Evolutionary conservation across 805 yeast species (phyloP).

Genomic region (Ogataea pilisensis): DNA sequence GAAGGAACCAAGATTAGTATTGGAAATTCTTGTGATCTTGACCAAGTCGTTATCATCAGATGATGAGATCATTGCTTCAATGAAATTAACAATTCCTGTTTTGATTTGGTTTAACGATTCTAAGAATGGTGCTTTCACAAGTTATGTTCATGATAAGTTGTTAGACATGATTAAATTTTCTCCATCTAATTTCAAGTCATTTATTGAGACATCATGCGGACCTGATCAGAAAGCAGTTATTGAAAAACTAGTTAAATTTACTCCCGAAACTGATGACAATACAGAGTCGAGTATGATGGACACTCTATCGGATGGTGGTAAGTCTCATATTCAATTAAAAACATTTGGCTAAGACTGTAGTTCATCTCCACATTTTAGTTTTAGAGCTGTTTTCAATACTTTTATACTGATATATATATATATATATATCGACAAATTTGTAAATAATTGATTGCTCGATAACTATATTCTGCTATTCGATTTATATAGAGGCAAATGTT

Average conservation of each 20-base stretch:
- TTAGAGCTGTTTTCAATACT: background rate
- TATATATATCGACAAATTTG: background rate
- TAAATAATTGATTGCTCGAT: too few species aligned
- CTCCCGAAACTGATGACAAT: slow-evolving; percentile 14
- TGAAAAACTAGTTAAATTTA: slow-evolving; percentile 40
- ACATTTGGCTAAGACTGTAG: slow-evolving; percentile 36
- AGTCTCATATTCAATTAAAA: slow-evolving; percentile 53
- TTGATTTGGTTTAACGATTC: slow-evolving; percentile 29
- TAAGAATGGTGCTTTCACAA: slow-evolving; percentile 17
- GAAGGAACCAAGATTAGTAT: slow-evolving; percentile 35
- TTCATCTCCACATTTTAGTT: too few species aligned
- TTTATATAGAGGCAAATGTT: background rate
- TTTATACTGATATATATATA: background rate
- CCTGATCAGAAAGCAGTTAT: slow-evolving; percentile 38
- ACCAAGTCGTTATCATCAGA: slow-evolving; percentile 34
- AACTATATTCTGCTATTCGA: too few species aligned
- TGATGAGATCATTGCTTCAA: slow-evolving; percentile 26
- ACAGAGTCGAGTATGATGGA: too few species aligned
- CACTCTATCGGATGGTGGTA: too few species aligned
- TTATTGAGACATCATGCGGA: slow-evolving; percentile 36
- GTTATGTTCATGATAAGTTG: slow-evolving; percentile 44
- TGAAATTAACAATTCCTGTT: slow-evolving; percentile 29
- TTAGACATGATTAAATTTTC: slow-evolving; percentile 42
- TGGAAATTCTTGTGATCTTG: slow-evolving; percentile 49
- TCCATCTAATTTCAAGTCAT: slow-evolving; percentile 45